Evolutionary conservation across 2,329 filamentous ascomycete species (phyloP), one percentile per base, ranked within the genome.

Genomic region (Ophiostoma australiae): DNA sequence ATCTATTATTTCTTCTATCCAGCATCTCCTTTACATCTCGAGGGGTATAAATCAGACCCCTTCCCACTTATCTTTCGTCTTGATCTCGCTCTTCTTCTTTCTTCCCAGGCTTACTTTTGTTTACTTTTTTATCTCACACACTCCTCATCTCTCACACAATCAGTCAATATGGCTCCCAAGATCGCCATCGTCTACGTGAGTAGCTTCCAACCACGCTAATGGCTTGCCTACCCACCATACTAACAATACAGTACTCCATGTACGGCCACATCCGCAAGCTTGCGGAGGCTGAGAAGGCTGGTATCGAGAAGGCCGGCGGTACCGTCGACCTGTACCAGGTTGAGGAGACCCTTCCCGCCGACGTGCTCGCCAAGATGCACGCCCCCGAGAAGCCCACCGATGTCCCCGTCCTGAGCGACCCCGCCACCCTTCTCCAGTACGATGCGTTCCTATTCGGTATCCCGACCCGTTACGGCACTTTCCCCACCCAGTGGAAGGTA

Each of bases 381-480:
- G 95, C 95, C 39, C 91, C 93, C 4, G 79, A 89, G 75, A 96
- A 97, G 84, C 80, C 86, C 77, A 79, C 85, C 74, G 84, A 87
- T 78, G 83, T 95, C 79, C 86, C 89, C 72, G 80, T 92, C 76
- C 84, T 89, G 68, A 79, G 85, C 23, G 82, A 86, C 78, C 84
- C 88, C 6, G 70, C 78, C 15, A 83, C 80, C 41, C 89, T 97
- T 63, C 87, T 89, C 78, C 74, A 84, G 70, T 98, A 96, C 83
- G 94, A 98, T 78, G 95, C 84, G 75, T 90, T 97, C 84, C 89
- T 99, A 74, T 87, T 98, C 77, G 95, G 95, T 75, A 95, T 98
- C 80, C 95, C 95, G 72, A 99, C 95, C 69, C 89, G 95, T 76
- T 99, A 92, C 84, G 95, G 95, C 77, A 98, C 96, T 88, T 97